Evolutionary conservation across 768 basidiomycete species (phyloP).

Genomic region (Galerina marginata): DNA sequence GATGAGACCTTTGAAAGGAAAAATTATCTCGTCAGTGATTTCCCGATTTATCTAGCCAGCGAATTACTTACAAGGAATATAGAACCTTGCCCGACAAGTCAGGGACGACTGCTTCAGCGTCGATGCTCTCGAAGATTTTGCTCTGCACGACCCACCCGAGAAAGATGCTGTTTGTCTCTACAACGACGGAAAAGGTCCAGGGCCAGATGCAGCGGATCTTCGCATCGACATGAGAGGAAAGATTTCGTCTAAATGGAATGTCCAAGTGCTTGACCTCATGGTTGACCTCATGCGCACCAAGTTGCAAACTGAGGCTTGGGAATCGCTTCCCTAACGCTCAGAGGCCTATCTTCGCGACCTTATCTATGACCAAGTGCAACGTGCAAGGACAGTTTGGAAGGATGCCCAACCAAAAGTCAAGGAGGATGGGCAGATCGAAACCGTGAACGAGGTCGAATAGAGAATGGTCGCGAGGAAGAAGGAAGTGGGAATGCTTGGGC

Average conservation of each 20-base stretch:
- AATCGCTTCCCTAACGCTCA: constrained; percentile 9
- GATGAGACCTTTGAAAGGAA: too few species aligned
- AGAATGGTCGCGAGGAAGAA: constrained; percentile 8
- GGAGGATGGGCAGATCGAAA: constrained; percentile 16
- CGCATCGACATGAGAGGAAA: constrained; percentile 18
- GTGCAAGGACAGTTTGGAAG: constrained; percentile 14
- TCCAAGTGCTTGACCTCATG: constrained; percentile 10
- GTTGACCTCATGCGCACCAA: constrained; percentile 1
- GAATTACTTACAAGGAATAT: too few species aligned
- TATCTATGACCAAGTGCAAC: constrained; percentile 6
- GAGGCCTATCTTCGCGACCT: constrained; percentile 13
- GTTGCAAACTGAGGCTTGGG: background rate
- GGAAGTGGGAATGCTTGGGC: background rate
- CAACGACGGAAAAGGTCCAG: constrained; percentile 9
- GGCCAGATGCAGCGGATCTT: constrained; percentile 8
- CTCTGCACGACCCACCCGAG: background rate
- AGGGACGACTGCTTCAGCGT: background rate
- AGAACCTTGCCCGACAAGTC: too few species aligned
- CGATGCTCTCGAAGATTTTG: background rate
- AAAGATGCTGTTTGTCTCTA: background rate
- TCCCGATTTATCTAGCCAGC: too few species aligned
- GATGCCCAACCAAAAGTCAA: constrained; percentile 15
- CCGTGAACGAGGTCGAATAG: constrained; percentile 12
- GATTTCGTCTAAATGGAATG: constrained; percentile 15
- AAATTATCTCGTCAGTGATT: too few species aligned